These are phyloP conservation scores for Epichloe gansuensis DNA, from an alignment of 2,329 filamentous ascomycete genomes.

Conservation along the genomic window DNA sequence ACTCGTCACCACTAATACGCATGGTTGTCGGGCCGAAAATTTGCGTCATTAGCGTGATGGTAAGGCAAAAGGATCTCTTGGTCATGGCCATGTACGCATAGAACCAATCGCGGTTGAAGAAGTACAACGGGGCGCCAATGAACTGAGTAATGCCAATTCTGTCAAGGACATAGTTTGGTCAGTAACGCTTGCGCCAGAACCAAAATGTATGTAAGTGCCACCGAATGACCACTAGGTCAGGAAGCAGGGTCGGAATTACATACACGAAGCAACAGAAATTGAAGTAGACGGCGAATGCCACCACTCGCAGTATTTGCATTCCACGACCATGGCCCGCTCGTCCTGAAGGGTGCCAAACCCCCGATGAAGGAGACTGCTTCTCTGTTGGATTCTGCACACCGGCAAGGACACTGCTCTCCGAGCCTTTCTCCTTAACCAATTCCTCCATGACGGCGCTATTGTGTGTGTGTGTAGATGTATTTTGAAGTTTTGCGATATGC, in stretches of 20 bases:
- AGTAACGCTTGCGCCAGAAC: not conserved
- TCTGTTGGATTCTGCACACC: slow-evolving; percentile 11
- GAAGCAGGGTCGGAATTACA: not conserved
- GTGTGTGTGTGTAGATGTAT: not conserved
- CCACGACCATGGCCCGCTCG: slow-evolving; percentile 36
- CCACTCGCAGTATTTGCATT: slow-evolving; percentile 38
- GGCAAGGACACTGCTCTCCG: slow-evolving; percentile 16
- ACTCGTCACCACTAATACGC: slow-evolving; percentile 70
- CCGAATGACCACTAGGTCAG: not conserved
- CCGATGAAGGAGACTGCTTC: slow-evolving; percentile 5
- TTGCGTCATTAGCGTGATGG: slow-evolving; percentile 68
- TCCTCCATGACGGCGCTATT: slow-evolving; percentile 13
- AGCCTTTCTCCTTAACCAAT: slow-evolving; percentile 10
- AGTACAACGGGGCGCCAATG: slow-evolving; percentile 63
- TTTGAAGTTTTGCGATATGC: not conserved
- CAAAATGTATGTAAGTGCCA: not conserved
- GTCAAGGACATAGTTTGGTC: slow-evolving; percentile 6
- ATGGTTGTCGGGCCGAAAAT: slow-evolving; percentile 80
- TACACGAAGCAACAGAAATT: slow-evolving; percentile 33
- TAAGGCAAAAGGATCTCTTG: slow-evolving; percentile 69
- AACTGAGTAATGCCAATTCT: slow-evolving; percentile 61
- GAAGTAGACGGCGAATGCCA: slow-evolving; percentile 42
- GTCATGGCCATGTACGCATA: slow-evolving; percentile 80
- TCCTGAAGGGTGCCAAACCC: slow-evolving; percentile 38
- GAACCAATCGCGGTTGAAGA: slow-evolving; percentile 63